Base-by-base conservation (phyloP, 1,139 yeast species). In the Insectozyma bohioensis region DNA sequence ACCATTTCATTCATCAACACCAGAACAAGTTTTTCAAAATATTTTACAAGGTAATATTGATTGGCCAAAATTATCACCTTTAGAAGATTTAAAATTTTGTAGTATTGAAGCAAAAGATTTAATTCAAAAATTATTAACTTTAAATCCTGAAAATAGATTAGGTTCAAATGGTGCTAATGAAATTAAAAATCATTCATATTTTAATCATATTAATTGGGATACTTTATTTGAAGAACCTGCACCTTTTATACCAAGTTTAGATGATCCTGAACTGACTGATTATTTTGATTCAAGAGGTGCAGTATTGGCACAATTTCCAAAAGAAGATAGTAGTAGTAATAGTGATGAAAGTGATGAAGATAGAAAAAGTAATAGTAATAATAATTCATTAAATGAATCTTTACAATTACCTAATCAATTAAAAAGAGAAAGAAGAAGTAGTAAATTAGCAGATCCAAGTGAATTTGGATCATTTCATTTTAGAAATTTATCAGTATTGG, bases 401-500 rank as follows among this genome's bases (percentile, higher is more conserved):
- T 16, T 20, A 48, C 25, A n/a, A 6, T 12, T 17, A 19, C 31
- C 19, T 11, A 30, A 9, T 5, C 34, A 20, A n/a, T 13, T 53
- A 9, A 82, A 79, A 47, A 61, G 83, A 34, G 90, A 81, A 42
- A 58, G 87, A 55, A 56, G 92, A 48, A 71, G 84, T 34, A 68
- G 85, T 54, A 66, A 85, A 43, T 58, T 85, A 40, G 84, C 83
- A 33, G 97, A 87, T 42, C 65, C 71, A 3, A 68, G 77, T 29
- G 97, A 90, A 48, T 94, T 92, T 72, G 99, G 99, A 0, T 82
- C 94, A 3, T 94, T 94, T 56, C 82, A 86, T 41, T 94, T 86
- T 59, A 72, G 96, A 47, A 94, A 94, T 54, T 63, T 94, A 42
- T 81, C 92, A 9, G 94, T 94, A 4, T 68, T 94, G 41, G 98